Base-by-base conservation (phyloP, 2,329 filamentous ascomycete genomes). In the Polytolypa hystricis region DNA sequence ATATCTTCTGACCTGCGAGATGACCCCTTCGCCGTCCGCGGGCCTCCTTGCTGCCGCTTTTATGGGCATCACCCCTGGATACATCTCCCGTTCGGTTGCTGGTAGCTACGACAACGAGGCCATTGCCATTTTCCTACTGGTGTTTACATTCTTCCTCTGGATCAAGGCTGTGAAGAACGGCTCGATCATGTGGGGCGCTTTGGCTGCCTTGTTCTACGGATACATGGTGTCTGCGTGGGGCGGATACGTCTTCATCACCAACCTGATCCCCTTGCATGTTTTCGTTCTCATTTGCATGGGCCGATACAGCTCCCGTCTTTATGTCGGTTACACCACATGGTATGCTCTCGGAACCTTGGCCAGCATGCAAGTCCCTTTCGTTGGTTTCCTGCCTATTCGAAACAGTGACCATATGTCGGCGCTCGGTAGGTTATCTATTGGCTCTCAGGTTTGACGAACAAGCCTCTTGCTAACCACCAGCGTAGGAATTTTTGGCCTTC, bases 211-310 rank as follows among this genome's bases (percentile, higher is more conserved):
- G 38, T 96, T 93, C 67, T 98, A 98, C 64, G 91, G 91, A 55
- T 98, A 98, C 77, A 98, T 98, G 91, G 91, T 98, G 46, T 91
- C 89, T 33, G 93, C 93, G 12, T 98, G 91, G 91, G 91, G 91
- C 72, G 91, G 91, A 56, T 98, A 98, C 62, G 91, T 94, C 54
- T 98, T 98, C 74, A 98, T 98, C 57, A 98, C 93, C 43, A 95
- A 93, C 60, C 68, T 98, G 64, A 78, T 98, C 41, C 91, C 91
- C 25, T 75, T 98, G 48, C 91, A 98, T 62, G 79, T 84, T 5
- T 87, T 98, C 51, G 85, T 94, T 31, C 72, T 98, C 48, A 81
- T 98, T 54, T 84, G 82, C 65, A 98, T 98, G 89, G 93, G 93
- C 35, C 73, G 91, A 42, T 98, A 93, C 65, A 96, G 87, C 69